Base-by-base conservation (phyloP, 2,329 filamentous ascomycete genomes). In the Cryphonectria naterciae region DNA sequence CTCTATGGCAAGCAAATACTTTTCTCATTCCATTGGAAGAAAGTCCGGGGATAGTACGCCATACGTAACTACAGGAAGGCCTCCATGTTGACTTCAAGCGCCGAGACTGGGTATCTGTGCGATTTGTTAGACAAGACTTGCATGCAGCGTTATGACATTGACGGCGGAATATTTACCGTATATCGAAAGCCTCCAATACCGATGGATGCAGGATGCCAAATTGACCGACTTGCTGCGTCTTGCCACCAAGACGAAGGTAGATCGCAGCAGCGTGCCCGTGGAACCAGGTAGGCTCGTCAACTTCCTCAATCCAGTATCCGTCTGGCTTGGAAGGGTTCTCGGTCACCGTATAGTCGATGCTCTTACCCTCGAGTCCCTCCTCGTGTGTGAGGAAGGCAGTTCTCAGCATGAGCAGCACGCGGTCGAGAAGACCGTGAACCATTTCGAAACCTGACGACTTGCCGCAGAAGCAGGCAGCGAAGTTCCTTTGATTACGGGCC, bases 381-480 rank as follows among this genome's bases (percentile, higher is more conserved):
- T 95, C 93, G 72, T 88, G 87, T 2, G 90, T 92, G 71, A 96
- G 83, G 84, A 97, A 97, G 58, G 90, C 88, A 63, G 90, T 92
- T 78, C 92, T 92, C 73, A 99, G 88, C 95, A 98, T 98, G 73
- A 93, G 85, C 88, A 99, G 92, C 73, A 98, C 84, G 68, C 96
- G 91, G 81, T 99, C 96, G 60, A 99, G 85, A 75, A 99, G 87
- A 70, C 96, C 96, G 82, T 99, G 97, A 3, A 99, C 94, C 74
- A 97, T 86, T 83, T 99, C 96, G 81, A 99, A 99, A 58, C 97
- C 96, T 76, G 92, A 94, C 4, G 91, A 93, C 86, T 96, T 97
- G 78, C 95, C 95, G 82, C 95, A 98, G 88, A 92, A 97, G 1
- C 94, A 95, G 13, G 95, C 96, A n/a, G 93, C 94, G 80, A 97